phyloP scores from a whole-genome alignment of 1,284 basidiomycete genomes.

The Pisolithus thermaeus region DNA sequence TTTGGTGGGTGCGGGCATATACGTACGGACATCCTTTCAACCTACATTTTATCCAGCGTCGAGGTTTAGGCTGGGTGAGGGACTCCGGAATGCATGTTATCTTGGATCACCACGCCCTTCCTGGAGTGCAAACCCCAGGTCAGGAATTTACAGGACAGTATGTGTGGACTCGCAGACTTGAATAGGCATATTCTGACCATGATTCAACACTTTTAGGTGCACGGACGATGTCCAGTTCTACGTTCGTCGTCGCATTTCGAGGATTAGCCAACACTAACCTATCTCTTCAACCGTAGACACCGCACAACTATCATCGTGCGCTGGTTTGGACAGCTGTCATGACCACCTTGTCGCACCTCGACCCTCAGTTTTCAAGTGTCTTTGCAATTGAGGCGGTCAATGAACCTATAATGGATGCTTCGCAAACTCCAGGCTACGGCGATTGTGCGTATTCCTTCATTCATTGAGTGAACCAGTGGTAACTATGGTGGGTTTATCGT shows the following conservation, averaged over 20 bases:
- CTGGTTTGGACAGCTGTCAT: constrained; percentile 74
- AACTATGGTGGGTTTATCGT: neutral
- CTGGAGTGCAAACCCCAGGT: constrained; percentile 55
- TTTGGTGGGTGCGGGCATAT: constrained; percentile 38
- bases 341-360: constrained; percentile 63
- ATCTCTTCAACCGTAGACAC: constrained; percentile 38
- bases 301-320: constrained; percentile 67
- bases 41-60: constrained; percentile 35
- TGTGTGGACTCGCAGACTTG: constrained; percentile 9
- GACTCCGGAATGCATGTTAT: constrained; percentile 60
- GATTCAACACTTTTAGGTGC: constrained; percentile 36
- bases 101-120: constrained; percentile 72
- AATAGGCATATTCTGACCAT: neutral
- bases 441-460: constrained; percentile 40
- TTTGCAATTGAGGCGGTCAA: constrained; percentile 71
- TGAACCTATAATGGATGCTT: constrained; percentile 67
- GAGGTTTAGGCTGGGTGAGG: constrained; percentile 53
- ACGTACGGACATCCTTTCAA: neutral
- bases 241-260: constrained; percentile 29
- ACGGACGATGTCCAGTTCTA: constrained; percentile 70
- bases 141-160: constrained; percentile 67
- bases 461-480: constrained; percentile 3
- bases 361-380: constrained; percentile 60
- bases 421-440: constrained; percentile 60
- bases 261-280: constrained; percentile 2